phyloP scores from a whole-genome alignment of 2,329 filamentous ascomycete genomes.

The Thielaviopsis euricoi region DNA sequence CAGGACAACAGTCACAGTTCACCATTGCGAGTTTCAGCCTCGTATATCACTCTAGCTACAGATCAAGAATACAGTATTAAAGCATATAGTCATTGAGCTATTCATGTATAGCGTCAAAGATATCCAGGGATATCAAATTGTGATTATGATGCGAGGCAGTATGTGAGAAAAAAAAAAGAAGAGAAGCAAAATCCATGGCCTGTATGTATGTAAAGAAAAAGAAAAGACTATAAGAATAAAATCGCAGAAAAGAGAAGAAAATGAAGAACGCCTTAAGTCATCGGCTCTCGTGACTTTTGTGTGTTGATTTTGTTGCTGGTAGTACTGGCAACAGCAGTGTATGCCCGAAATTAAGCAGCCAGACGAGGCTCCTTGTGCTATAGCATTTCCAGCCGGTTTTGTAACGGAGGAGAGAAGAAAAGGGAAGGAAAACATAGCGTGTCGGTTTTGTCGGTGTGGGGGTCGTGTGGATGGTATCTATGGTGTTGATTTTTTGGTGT shows the following conservation, averaged over 20 bases:
- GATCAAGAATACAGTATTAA: not conserved
- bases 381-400: not conserved
- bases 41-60: not conserved
- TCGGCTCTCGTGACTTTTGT: not conserved
- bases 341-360: not conserved
- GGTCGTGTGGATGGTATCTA: not conserved
- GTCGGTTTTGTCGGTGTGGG: not conserved
- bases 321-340: not conserved
- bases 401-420: not conserved
- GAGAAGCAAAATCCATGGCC: not conserved
- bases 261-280: not conserved
- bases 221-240: constrained; percentile 1
- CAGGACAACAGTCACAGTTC: not conserved
- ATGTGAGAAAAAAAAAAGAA: not conserved
- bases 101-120: not conserved
- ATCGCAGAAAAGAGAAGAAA: not conserved
- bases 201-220: constrained; percentile 6
- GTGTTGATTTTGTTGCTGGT: not conserved
- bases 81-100: not conserved
- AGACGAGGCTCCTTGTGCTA: not conserved
- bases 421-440: no score
- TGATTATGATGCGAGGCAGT: not conserved
- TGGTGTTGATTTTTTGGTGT: not conserved
- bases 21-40: not conserved
- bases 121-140: not conserved